Evolutionary conservation across 345 rosid genomes (phyloP).

Genomic region (Corymbia maculata): DNA sequence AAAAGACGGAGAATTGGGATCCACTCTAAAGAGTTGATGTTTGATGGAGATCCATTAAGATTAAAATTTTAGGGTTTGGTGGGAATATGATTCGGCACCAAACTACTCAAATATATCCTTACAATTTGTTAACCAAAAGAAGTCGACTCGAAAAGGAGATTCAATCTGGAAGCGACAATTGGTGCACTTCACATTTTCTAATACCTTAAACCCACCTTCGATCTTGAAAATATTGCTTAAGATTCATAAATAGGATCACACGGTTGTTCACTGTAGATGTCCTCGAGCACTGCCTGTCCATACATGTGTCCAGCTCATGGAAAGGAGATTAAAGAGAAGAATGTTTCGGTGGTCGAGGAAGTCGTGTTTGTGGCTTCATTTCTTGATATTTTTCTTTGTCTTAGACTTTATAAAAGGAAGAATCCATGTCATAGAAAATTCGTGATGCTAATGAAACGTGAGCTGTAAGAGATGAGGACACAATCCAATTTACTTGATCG

Average conservation of each 20-base stretch:
- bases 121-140: not conserved
- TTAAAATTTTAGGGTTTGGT: not conserved
- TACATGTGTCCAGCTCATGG: not conserved
- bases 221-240: not conserved
- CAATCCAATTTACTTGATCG: not conserved
- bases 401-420: not conserved
- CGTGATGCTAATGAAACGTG: not conserved
- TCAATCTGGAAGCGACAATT: not conserved
- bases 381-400: not conserved
- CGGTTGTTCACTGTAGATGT: not conserved
- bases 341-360: not conserved
- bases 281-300: not conserved
- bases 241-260: not conserved
- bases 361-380: not conserved
- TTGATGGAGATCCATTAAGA: not conserved
- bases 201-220: not conserved
- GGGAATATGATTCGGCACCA: not conserved
- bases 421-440: not conserved
- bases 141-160: not conserved
- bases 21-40: not conserved
- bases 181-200: not conserved
- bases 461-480: not conserved
- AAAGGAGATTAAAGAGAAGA: not conserved
- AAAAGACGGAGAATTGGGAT: not conserved
- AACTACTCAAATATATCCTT: not conserved